Conservation (phyloP, 805 yeast genomes). For the Lipomyces yamadae region DNA sequence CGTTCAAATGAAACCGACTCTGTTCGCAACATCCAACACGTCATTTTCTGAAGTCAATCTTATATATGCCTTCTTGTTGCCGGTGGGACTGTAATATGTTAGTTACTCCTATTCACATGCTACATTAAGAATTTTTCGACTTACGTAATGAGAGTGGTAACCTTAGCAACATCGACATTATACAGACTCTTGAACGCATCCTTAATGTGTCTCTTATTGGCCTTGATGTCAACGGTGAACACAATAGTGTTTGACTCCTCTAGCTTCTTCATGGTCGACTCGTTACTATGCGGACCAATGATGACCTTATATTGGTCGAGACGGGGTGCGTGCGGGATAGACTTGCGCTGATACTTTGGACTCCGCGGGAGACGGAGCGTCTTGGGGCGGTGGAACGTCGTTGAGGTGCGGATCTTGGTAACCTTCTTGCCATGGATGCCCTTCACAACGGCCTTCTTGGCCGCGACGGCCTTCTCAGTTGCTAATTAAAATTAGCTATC, state of each 20-base stretch:
- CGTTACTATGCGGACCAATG: slow-evolving; percentile 94
- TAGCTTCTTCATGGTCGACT: slow-evolving; percentile 99
- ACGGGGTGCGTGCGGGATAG: slow-evolving; percentile 98
- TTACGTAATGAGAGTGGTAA: slow-evolving; percentile 81
- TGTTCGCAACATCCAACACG: slow-evolving; percentile 99
- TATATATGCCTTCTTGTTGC: slow-evolving; percentile 99
- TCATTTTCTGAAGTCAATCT: slow-evolving; percentile 99
- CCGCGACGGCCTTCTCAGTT: slow-evolving; percentile 84
- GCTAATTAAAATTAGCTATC: slow-evolving; percentile 28
- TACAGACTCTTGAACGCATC: slow-evolving; percentile 97
- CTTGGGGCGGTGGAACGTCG: slow-evolving; percentile 97
- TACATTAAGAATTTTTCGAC: not conserved
- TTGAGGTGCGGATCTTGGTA: slow-evolving; percentile 88
- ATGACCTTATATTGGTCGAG: slow-evolving; percentile 93
- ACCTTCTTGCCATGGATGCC: slow-evolving; percentile 93
- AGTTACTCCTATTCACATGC: not conserved
- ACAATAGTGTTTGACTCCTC: slow-evolving; percentile 99
- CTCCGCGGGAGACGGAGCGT: slow-evolving; percentile 90
- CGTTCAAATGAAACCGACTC: slow-evolving; percentile 69
- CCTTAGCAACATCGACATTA: slow-evolving; percentile 91
- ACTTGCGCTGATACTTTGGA: slow-evolving; percentile 93
- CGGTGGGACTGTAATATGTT: slow-evolving; percentile 78
- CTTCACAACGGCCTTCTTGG: slow-evolving; percentile 98
- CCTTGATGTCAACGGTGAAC: slow-evolving; percentile 94
- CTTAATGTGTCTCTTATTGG: slow-evolving; percentile 99